These are phyloP conservation scores for Globisporangium iwayamae DNA, from an alignment of 352 stramenopile species.

Conservation along the genomic window DNA sequence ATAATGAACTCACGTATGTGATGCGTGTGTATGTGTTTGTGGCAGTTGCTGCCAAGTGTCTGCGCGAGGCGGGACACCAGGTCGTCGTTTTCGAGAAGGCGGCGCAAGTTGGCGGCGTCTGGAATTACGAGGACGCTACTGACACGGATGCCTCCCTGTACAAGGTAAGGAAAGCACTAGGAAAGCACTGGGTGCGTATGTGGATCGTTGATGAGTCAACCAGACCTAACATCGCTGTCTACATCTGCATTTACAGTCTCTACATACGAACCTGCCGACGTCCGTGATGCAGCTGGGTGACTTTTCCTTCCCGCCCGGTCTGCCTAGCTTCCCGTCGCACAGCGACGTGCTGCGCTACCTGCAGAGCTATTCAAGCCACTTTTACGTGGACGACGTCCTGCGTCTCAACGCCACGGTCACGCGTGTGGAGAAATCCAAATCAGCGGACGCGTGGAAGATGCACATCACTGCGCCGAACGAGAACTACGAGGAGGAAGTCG, in stretches of 20 bases:
- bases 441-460: constrained; percentile 31
- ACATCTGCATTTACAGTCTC: constrained; percentile 30
- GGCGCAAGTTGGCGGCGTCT: constrained; percentile 60
- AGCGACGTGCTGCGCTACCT: constrained; percentile 62
- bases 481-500: constrained; percentile 61
- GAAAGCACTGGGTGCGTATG: neutral
- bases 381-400: constrained; percentile 40
- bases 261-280: constrained; percentile 78
- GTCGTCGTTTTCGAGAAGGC: constrained; percentile 77
- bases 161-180: constrained; percentile 29
- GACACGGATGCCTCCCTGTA: constrained; percentile 62
- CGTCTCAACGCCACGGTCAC: constrained; percentile 53
- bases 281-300: constrained; percentile 76
- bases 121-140: constrained; percentile 62
- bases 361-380: constrained; percentile 60
- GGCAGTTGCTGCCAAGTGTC: constrained; percentile 63
- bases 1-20: neutral
- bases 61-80: constrained; percentile 60
- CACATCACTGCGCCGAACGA: constrained; percentile 30
- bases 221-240: neutral
- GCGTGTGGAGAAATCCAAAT: constrained; percentile 34
- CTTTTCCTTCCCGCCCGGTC: constrained; percentile 54
- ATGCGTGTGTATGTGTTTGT: neutral
- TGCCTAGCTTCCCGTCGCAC: constrained; percentile 61
- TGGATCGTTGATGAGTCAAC: neutral